Conservation (phyloP, 805 yeast genomes). For the Saccharomycopsis selenospora region DNA sequence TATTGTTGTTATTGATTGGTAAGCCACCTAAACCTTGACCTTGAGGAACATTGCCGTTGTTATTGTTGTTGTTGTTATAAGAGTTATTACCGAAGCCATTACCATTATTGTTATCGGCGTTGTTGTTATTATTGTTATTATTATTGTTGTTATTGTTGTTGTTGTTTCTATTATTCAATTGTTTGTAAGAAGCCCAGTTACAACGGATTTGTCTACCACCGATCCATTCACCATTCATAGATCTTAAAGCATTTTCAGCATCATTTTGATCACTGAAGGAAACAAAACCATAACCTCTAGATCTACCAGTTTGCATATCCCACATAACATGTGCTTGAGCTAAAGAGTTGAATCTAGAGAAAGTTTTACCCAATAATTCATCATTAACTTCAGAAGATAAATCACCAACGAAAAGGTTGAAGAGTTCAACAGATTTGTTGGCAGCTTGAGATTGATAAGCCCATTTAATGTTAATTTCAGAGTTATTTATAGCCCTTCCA, state of each 20-base stretch:
- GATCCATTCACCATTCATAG: slow-evolving; percentile 67
- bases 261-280: slow-evolving; percentile 60
- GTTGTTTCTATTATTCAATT: slow-evolving; percentile 29
- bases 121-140: slow-evolving; percentile 11
- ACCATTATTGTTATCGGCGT: slow-evolving; percentile 7
- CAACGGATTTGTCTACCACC: slow-evolving; percentile 74
- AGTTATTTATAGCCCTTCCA: slow-evolving; percentile 48
- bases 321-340: slow-evolving; percentile 91
- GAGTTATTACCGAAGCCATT: slow-evolving; percentile 15
- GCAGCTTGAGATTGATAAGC: slow-evolving; percentile 78
- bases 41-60: slow-evolving; percentile 15
- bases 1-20: slow-evolving; percentile 22
- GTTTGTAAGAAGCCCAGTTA: slow-evolving; percentile 83
- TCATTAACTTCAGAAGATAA: slow-evolving; percentile 77
- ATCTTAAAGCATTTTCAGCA: slow-evolving; percentile 64
- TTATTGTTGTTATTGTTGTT: slow-evolving; percentile 19
- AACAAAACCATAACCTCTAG: slow-evolving; percentile 88
- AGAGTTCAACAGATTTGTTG: slow-evolving; percentile 44
- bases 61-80: slow-evolving; percentile 20
- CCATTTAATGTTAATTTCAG: slow-evolving; percentile 63
- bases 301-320: slow-evolving; percentile 92
- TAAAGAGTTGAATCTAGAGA: slow-evolving; percentile 50
- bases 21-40: slow-evolving; percentile 4
- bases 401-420: slow-evolving; percentile 81
- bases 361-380: slow-evolving; percentile 53